These are phyloP conservation scores for Mycena venus DNA, from an alignment of 768 basidiomycete genomes.

Conservation along the genomic window DNA sequence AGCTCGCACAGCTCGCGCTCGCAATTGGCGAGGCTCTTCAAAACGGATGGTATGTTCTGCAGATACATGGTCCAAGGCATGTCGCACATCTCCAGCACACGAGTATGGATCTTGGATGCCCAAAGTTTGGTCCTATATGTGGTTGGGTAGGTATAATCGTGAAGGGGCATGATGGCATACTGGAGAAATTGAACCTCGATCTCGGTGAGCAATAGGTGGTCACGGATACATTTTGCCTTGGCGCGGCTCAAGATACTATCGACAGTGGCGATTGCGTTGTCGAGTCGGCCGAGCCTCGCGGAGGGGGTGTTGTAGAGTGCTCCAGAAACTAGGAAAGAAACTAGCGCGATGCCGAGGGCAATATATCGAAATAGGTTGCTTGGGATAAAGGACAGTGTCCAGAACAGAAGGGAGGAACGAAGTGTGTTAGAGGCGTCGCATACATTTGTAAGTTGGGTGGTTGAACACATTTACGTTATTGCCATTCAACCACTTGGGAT, in stretches of 20 bases:
- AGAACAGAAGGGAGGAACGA: not conserved
- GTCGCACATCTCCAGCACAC: not conserved
- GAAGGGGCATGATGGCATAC: not conserved
- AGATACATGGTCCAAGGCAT: not conserved
- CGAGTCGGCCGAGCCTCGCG: not conserved
- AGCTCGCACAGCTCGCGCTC: not conserved
- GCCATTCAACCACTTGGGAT: constrained; percentile 42
- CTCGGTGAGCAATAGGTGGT: not conserved
- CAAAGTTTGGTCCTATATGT: not conserved
- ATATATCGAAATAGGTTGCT: not conserved
- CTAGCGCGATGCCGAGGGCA: not conserved
- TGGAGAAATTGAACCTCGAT: not conserved
- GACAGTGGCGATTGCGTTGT: not conserved
- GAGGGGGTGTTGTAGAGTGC: not conserved
- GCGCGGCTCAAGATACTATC: not conserved
- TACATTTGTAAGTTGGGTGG: no score
- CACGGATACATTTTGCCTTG: not conserved
- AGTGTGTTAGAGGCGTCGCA: not conserved
- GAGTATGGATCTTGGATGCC: not conserved
- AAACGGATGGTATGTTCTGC: not conserved
- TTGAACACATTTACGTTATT: constrained; percentile 4
- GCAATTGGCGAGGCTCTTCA: not conserved
- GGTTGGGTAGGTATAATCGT: not conserved
- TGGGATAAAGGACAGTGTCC: not conserved
- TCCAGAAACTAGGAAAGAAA: not conserved